Evolutionary conservation across 257 asterid species (phyloP), one percentile per base, ranked within the genome.

Genomic region (Solanum sitiens): DNA sequence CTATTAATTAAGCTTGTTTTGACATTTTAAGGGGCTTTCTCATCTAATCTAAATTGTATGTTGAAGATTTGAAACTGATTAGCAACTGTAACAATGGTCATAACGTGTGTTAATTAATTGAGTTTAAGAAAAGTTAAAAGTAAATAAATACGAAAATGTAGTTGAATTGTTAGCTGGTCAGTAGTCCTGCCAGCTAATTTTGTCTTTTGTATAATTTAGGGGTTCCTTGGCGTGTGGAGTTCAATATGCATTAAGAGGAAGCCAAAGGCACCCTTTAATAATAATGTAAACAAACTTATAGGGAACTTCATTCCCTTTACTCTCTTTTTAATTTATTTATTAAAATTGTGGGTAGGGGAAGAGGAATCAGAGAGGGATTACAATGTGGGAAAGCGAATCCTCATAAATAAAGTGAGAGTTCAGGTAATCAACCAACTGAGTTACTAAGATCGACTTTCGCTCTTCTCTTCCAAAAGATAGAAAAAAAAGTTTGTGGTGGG

Each of bases 181-280:
- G 65, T 83, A 68, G 77, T 88, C 87, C 39, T 83, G 88, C 90
- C 90, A 90, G 91, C 88, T 53, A 82, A 42, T 35, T 76, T 25
- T 40, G 37, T 84, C 53, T 67, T 85, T 85, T 67, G 87, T 67
- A 85, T 85, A 85, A 67, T 67, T 40, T 25, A 42, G 80, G 86
- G 73, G 86, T 92, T 87, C 88, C 92, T 88, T 91, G 92, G 91
- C 93, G 93, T 91, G 90, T 83, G 89, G 92, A 86, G 73, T 83
- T 86, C 89, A 88, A 88, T 75, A 87, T 87, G 32, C 8, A 87
- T 79, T 79, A 84, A 65, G 87, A 89, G 87, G 89, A 73, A 75
- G 79, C 71, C 75, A 63, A 91, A 87, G 87, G 82, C 83, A 83
- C 53, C 85, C 74, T 65, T 85, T 83, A 87, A 84, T 86, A 90